phyloP scores from a whole-genome alignment of 2,329 filamentous ascomycete species.

The Nannizziopsis arthrosporioides region DNA sequence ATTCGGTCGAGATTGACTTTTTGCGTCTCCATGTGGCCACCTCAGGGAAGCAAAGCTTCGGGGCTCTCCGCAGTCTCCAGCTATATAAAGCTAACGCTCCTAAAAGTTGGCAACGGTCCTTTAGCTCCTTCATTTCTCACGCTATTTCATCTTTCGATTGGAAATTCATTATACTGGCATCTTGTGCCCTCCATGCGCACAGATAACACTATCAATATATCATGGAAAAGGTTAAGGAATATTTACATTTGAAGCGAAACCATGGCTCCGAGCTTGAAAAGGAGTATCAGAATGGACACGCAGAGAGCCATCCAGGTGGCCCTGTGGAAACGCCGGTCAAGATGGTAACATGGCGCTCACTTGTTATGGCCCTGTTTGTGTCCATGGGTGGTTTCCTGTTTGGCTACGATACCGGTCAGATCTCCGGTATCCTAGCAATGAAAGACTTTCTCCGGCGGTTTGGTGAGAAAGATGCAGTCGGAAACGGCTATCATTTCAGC shows the following conservation, averaged over 20 bases:
- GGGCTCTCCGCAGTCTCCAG: no score
- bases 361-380: slow-evolving; percentile 35
- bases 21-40: not conserved
- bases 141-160: no score
- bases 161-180: no score
- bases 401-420: slow-evolving; percentile 34
- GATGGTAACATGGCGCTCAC: slow-evolving; percentile 34
- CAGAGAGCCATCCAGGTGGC: slow-evolving; percentile 8
- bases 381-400: slow-evolving; percentile 41
- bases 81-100: not conserved
- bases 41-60: not conserved
- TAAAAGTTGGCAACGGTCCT: slow-evolving; percentile 4
- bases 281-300: slow-evolving; percentile 4
- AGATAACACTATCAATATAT: not conserved
- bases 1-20: not conserved
- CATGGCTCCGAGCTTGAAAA: not conserved
- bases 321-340: slow-evolving; percentile 33
- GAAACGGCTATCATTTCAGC: slow-evolving; percentile 30
- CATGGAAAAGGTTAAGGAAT: slow-evolving; percentile 8
- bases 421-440: slow-evolving; percentile 38
- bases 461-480: slow-evolving; percentile 23
- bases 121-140: not conserved
- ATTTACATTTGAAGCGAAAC: slow-evolving; percentile 1
- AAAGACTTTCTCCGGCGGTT: slow-evolving; percentile 36
- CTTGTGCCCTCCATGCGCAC: no score